Base-by-base conservation (phyloP, 495 filamentous ascomycete species). In the Trichoderma erinaceum region DNA sequence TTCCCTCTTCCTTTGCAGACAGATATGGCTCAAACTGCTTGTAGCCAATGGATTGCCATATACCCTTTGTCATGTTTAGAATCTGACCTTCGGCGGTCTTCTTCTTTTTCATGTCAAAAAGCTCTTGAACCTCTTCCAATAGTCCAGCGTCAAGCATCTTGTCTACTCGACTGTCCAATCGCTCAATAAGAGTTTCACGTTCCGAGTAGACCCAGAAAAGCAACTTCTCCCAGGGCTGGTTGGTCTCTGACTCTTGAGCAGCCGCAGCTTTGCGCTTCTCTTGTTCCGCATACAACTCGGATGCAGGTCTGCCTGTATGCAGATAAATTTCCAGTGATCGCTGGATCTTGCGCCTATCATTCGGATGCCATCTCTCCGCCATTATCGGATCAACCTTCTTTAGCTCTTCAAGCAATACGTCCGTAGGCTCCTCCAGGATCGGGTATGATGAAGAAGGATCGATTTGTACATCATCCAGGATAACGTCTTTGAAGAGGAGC, bases 21-120 rank as follows among this genome's bases (percentile, higher is more conserved):
- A 93, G 79, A 69, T 91, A 97, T 0, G 84, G 81, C 65, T 89
- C 81, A 75, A 97, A 87, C 75, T 99, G 92, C 73, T 95, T 96
- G 76, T 92, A 97, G 0, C 96, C 96, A 71, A 99, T 98, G 13
- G 93, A 94, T 65, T 95, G 88, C 92, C 93, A 98, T 16, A 98
- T 95, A 3, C 96, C 96, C 38, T 87, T 85, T 0, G 85, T 89
- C 64, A 83, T 80, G 70, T 98, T 91, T 25, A 95, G 78, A 6
- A 71, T 69, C 1, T 81, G 75, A 0, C 87, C 89, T 12, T 81
- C 72, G 0, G 78, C 73, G 18, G 82, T 70, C 52, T 83, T 79
- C 18, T 78, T 64, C 16, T 79, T 75, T 3, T 88, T 74, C 66
- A 83, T 86, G 4, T 83, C 75, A 43, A 85, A 85, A 70, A 96